Evolutionary conservation across 371 early-diverging fungal genomes (phyloP).

Genomic region (Mucor saturninus): DNA sequence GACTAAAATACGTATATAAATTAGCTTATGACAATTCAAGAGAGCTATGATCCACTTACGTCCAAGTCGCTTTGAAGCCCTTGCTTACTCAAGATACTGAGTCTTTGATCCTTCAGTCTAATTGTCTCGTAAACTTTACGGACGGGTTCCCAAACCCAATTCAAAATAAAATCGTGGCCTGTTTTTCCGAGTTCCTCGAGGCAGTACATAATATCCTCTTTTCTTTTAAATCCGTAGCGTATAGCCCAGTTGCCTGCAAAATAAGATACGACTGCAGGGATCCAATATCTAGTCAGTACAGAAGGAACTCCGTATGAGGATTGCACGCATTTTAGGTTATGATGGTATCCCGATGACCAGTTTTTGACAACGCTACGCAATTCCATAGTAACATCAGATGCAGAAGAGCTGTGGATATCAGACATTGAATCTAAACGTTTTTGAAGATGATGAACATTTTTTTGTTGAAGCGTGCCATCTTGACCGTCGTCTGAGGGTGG

Average conservation of each 20-base stretch:
- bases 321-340: slow-evolving; percentile 23
- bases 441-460: slow-evolving; percentile 23
- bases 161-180: slow-evolving; percentile 57
- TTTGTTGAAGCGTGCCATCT: not conserved
- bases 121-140: slow-evolving; percentile 83
- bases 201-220: slow-evolving; percentile 55
- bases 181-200: slow-evolving; percentile 58
- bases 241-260: slow-evolving; percentile 43
- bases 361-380: slow-evolving; percentile 10
- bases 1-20: slow-evolving; percentile 50
- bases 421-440: slow-evolving; percentile 12
- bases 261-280: slow-evolving; percentile 51
- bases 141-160: slow-evolving; percentile 86
- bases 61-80: slow-evolving; percentile 81
- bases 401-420: not conserved
- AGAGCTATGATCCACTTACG: slow-evolving; percentile 41
- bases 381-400: slow-evolving; percentile 8
- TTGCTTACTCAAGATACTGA: slow-evolving; percentile 78
- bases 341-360: slow-evolving; percentile 19
- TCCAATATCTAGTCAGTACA: slow-evolving; percentile 63
- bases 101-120: slow-evolving; percentile 74
- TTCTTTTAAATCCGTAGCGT: slow-evolving; percentile 48
- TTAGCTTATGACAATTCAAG: not conserved
- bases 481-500: not conserved
- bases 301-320: slow-evolving; percentile 52